These are phyloP conservation scores for Tillandsia leiboldiana DNA, from an alignment of 176 grass and related monocot genomes.

Conservation along the genomic window DNA sequence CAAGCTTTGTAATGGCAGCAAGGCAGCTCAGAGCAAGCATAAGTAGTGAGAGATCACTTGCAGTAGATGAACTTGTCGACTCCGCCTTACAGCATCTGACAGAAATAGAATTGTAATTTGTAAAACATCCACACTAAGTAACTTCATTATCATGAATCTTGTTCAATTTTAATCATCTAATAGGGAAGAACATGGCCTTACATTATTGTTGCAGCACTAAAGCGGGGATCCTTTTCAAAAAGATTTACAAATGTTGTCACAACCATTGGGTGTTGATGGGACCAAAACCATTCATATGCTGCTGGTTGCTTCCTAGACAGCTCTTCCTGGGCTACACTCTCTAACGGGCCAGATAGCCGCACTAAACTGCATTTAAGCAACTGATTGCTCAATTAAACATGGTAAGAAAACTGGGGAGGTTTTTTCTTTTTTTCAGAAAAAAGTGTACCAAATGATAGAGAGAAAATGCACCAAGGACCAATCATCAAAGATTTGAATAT, in stretches of 20 bases:
- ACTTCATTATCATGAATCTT: background rate
- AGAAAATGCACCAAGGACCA: too few relatives aligned
- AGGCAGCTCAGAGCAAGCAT: conserved; percentile 84
- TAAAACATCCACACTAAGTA: background rate
- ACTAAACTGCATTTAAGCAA: conserved; percentile 56
- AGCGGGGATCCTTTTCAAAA: conserved; percentile 72
- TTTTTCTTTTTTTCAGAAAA: too few relatives aligned
- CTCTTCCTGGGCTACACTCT: conserved; percentile 61
- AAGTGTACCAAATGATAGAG: too few relatives aligned
- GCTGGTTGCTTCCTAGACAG: conserved; percentile 51
- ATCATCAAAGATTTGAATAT: too few relatives aligned
- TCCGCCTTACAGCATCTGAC: conserved; percentile 57
- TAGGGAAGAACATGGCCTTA: conserved; percentile 30
- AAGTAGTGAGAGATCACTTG: conserved; percentile 79
- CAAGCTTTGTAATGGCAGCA: conserved; percentile 91
- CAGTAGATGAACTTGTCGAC: conserved; percentile 28
- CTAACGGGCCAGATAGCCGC: conserved; percentile 52
- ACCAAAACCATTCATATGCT: conserved; percentile 79
- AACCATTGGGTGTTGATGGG: conserved; percentile 67
- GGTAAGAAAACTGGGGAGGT: background rate
- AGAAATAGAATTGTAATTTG: conserved; percentile 15
- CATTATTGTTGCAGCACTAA: conserved; percentile 64
- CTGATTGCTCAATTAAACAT: background rate
- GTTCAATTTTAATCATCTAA: background rate
- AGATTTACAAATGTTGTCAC: conserved; percentile 75